Conservation (phyloP, 1,284 basidiomycete genomes). For the Spongiforma sp. region DNA sequence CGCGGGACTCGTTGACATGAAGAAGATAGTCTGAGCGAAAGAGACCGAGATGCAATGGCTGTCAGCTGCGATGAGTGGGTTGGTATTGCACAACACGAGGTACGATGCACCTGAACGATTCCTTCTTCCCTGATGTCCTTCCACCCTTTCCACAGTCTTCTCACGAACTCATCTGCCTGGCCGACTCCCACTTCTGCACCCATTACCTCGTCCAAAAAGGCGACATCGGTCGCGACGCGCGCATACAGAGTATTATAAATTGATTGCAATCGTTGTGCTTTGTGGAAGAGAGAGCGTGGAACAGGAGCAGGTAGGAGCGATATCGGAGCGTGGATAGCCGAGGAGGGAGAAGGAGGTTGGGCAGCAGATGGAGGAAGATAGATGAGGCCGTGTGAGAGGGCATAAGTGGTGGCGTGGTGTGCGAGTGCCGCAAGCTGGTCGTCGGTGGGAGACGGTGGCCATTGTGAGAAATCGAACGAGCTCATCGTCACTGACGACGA, state of each 20-base stretch:
- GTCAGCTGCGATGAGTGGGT: constrained; percentile 7
- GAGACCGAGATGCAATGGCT: constrained; percentile 90
- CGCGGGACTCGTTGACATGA: constrained; percentile 53
- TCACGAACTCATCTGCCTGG: constrained; percentile 88
- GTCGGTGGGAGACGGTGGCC: constrained; percentile 77
- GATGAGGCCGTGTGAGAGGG: constrained; percentile 84
- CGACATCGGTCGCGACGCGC: constrained; percentile 78
- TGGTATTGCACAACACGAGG: background rate
- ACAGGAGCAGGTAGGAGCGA: constrained; percentile 90
- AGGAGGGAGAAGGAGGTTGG: constrained; percentile 60
- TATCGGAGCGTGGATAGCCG: constrained; percentile 89
- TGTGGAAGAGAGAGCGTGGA: constrained; percentile 74
- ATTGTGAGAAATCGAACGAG: constrained; percentile 54
- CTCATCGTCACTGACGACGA: constrained; percentile 19
- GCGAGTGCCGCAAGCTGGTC: constrained; percentile 65
- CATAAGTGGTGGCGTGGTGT: constrained; percentile 79
- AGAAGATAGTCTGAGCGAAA: constrained; percentile 97
- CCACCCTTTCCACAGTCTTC: constrained; percentile 88
- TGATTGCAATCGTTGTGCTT: constrained; percentile 73
- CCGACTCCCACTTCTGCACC: constrained; percentile 77
- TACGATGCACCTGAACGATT: constrained; percentile 47
- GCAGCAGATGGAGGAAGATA: constrained; percentile 69
- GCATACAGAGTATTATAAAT: constrained; percentile 90
- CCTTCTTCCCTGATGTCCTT: constrained; percentile 70
- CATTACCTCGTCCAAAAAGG: constrained; percentile 86